These are phyloP conservation scores for Xylariaceae sp. DNA, from an alignment of 2,329 filamentous ascomycete genomes.

Conservation along the genomic window DNA sequence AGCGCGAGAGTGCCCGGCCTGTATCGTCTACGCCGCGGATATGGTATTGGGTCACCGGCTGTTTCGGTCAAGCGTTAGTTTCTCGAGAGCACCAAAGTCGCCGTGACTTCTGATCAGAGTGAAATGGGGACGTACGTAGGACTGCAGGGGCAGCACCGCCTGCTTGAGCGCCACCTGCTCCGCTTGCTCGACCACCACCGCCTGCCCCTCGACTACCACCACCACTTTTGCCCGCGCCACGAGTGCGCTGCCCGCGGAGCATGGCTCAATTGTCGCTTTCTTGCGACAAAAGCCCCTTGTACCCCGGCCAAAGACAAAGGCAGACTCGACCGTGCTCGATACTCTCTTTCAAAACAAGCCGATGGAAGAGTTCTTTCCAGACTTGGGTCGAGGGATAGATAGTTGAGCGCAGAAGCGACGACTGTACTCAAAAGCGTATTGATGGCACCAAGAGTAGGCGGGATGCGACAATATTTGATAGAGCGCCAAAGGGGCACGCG, in stretches of 20 bases:
- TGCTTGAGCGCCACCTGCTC: slow-evolving; percentile 14
- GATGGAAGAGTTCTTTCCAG: not conserved
- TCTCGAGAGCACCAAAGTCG: not conserved
- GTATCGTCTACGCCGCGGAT: slow-evolving; percentile 58
- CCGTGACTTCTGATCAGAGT: not conserved
- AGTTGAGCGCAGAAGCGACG: not conserved
- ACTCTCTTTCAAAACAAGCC: not conserved
- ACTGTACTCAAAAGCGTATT: not conserved
- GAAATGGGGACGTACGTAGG: slow-evolving; percentile 32
- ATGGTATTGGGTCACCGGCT: slow-evolving; percentile 71
- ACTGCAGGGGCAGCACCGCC: slow-evolving; percentile 16
- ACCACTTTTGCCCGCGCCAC: slow-evolving; percentile 10
- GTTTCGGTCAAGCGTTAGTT: slow-evolving; percentile 21
- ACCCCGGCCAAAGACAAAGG: not conserved
- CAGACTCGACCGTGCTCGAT: not conserved
- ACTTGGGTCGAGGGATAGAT: not conserved
- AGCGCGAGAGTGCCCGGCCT: slow-evolving; percentile 78
- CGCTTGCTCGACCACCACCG: slow-evolving; percentile 13
- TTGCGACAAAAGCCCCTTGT: not conserved
- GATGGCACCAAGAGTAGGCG: not conserved
- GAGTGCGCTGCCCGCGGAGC: slow-evolving; percentile 13
- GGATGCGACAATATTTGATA: not conserved
- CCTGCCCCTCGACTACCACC: slow-evolving; percentile 3
- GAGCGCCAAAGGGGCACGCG: not conserved
- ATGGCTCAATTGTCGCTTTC: slow-evolving; percentile 13